phyloP scores from a whole-genome alignment of 2,329 filamentous ascomycete species.

The Alternaria dauci region DNA sequence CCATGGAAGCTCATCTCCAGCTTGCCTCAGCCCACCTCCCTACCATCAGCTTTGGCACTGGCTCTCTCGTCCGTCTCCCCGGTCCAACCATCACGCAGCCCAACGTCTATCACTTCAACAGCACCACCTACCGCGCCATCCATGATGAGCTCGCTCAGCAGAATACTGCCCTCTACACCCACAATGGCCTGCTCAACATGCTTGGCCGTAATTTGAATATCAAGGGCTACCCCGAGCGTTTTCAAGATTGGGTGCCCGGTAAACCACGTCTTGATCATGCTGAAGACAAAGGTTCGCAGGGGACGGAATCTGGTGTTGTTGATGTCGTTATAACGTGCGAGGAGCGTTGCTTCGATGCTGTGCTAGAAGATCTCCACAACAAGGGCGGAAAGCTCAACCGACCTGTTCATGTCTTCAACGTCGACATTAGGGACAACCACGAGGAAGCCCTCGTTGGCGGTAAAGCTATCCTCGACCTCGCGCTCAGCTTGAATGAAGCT shows the following conservation, averaged over 20 bases:
- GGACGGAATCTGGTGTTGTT: constrained; percentile 87
- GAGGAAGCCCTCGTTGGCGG: constrained; percentile 94
- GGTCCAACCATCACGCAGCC: constrained; percentile 91
- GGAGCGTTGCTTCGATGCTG: constrained; percentile 97
- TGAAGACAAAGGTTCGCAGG: constrained; percentile 77
- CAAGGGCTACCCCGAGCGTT: constrained; percentile 95
- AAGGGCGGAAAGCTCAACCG: constrained; percentile 87
- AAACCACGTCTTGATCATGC: constrained; percentile 77
- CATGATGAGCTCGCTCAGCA: constrained; percentile 89
- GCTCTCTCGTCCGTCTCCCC: constrained; percentile 90
- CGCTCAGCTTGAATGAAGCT: constrained; percentile 80
- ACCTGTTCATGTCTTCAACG: constrained; percentile 96
- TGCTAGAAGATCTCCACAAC: constrained; percentile 89
- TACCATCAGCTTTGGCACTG: constrained; percentile 98
- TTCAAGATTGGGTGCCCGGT: constrained; percentile 96
- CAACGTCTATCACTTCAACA: constrained; percentile 98
- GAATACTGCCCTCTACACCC: constrained; percentile 84
- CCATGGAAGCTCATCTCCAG: constrained; percentile 99
- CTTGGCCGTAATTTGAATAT: constrained; percentile 88
- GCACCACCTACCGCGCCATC: constrained; percentile 93
- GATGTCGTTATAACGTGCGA: constrained; percentile 98
- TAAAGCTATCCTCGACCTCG: constrained; percentile 89
- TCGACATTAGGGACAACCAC: constrained; percentile 98
- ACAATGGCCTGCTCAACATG: constrained; percentile 96
- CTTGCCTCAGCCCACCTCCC: constrained; percentile 85